Base-by-base conservation (phyloP, 2,329 filamentous ascomycete species). In the Colletotrichum spaethianum region DNA sequence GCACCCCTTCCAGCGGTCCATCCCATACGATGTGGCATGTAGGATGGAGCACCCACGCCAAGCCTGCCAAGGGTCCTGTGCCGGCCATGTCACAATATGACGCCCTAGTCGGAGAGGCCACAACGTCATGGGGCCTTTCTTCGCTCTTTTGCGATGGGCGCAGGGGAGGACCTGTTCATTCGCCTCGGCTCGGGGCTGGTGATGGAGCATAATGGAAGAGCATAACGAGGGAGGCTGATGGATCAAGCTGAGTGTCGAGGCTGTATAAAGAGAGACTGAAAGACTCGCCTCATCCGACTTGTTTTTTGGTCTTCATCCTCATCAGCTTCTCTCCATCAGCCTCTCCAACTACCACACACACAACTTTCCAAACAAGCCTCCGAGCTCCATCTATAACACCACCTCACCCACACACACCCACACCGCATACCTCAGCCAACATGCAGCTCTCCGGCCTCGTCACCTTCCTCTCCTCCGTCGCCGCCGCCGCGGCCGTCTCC, bases 51-150 rank as follows among this genome's bases (percentile, higher is more conserved):
- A 36, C 53, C 42, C 38, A 14, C 50, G 63, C 68, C 68, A 67
- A 71, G 63, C n/a, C 26, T 48, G 56, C 18, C 52, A 48, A 53
- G 52, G 69, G 44, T 60, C 31, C 53, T 63, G 44, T 60, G 65
- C 61, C 55, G 56, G 38, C 62, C 60, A 67, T 62, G 62, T 57
- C 48, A 62, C 61, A 48, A 62, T 67, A 71, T 73, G 67, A 73
- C 52, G 61, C 67, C 66, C 95, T 96, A 72, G 84, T 84, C 33
- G 84, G 92, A 74, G 83, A 87, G 59, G 92, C 79, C 93, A 93
- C 1, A 81, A 89, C 65, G 86, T 86, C 6, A 93, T 95, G 90
- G 88, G 5, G 61, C 20, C 33, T 88, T 18, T 14, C 31, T 38
- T 46, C 36, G 38, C 20, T 3, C n/a, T 46, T 20, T n/a, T 46